phyloP scores from a whole-genome alignment of 352 stramenopile species.

The Phytophthora uliginosa region DNA sequence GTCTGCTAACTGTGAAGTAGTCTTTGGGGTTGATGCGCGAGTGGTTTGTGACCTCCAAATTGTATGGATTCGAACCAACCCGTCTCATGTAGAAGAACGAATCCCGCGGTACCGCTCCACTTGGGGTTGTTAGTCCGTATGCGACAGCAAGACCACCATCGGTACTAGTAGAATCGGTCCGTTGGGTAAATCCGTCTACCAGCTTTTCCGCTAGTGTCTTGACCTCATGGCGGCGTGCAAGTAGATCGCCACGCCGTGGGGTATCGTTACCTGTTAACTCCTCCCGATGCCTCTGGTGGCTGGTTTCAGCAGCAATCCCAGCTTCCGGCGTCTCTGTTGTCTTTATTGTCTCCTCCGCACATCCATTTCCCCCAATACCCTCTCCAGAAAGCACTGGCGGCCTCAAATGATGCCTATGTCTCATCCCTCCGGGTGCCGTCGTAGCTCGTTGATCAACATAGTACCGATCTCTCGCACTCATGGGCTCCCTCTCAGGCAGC shows the following conservation, averaged over 20 bases:
- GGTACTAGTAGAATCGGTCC: not conserved
- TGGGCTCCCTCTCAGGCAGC: constrained; percentile 42
- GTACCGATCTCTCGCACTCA: constrained; percentile 70
- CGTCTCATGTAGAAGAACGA: constrained; percentile 84
- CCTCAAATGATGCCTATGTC: constrained; percentile 9
- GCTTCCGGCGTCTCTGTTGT: not conserved
- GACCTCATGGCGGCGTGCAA: constrained; percentile 56
- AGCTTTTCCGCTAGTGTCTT: constrained; percentile 75
- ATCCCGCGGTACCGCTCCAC: constrained; percentile 34
- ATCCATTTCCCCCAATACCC: constrained; percentile 1
- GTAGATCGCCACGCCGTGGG: constrained; percentile 49
- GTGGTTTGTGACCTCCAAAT: constrained; percentile 73
- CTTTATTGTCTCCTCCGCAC: not conserved
- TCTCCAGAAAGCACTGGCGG: constrained; percentile 10
- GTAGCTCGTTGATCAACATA: constrained; percentile 65
- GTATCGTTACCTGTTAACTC: constrained; percentile 1
- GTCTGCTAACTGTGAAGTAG: constrained; percentile 93
- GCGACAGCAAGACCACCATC: not conserved
- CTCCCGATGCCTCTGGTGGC: constrained; percentile 1
- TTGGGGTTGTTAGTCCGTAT: constrained; percentile 3
- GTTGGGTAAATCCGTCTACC: constrained; percentile 48
- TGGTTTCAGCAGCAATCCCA: not conserved
- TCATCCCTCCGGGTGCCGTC: constrained; percentile 40
- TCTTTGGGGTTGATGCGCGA: constrained; percentile 74
- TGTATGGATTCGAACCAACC: constrained; percentile 84